Evolutionary conservation across 768 basidiomycete species (phyloP).

Genomic region (Mycena metata): DNA sequence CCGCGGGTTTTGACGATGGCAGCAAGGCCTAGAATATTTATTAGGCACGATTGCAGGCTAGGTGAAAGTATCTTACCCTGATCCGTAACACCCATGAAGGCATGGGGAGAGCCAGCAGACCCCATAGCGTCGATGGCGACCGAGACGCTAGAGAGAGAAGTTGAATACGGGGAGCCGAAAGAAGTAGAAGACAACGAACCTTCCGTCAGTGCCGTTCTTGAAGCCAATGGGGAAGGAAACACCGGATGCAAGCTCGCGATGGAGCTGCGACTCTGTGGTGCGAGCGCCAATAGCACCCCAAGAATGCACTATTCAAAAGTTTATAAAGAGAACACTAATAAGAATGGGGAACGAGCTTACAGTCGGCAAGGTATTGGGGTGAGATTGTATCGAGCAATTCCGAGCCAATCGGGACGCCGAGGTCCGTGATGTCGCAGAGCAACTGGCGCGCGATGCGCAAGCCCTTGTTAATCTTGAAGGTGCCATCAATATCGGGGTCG

Average conservation of each 20-base stretch:
- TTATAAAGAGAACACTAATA: constrained; percentile 8
- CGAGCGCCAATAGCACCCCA: constrained; percentile 99
- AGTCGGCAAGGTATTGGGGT: constrained; percentile 88
- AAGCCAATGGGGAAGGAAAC: constrained; percentile 98
- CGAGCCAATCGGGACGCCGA: constrained; percentile 94
- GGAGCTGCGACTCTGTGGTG: constrained; percentile 97
- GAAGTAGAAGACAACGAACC: constrained; percentile 51
- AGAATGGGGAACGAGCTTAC: constrained; percentile 52
- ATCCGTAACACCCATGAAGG: constrained; percentile 94
- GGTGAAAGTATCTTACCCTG: constrained; percentile 53
- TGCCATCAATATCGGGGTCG: constrained; percentile 95
- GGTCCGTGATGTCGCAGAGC: constrained; percentile 89
- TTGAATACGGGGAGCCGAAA: constrained; percentile 20
- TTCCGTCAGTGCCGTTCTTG: constrained; percentile 99
- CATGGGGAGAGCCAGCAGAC: constrained; percentile 90
- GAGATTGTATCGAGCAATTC: constrained; percentile 80
- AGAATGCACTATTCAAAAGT: constrained; percentile 67
- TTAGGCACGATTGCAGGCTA: not conserved
- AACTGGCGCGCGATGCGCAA: constrained; percentile 89
- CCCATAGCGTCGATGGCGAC: constrained; percentile 99
- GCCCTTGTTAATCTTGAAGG: constrained; percentile 98
- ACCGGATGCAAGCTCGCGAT: constrained; percentile 95
- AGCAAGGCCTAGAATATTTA: constrained; percentile 67
- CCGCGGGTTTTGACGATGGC: constrained; percentile 94
- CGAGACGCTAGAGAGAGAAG: constrained; percentile 63